A percentile compares a stretch with the other conserved stretches of the same genome.
phyloP scores from a whole-genome alignment of 371 early-diverging fungal species.

The Globomyces sp. region DNA sequence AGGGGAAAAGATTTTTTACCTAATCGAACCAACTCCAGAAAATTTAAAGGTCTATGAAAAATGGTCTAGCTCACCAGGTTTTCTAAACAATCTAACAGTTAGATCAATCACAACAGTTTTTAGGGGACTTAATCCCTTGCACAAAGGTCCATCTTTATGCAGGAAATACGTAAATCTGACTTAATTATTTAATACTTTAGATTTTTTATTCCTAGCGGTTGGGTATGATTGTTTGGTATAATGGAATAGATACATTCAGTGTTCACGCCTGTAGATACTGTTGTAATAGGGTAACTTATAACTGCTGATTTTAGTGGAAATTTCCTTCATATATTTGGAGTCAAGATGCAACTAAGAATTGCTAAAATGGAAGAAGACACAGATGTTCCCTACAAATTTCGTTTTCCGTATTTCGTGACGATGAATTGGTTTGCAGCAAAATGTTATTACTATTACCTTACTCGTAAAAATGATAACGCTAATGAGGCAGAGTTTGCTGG shows the following conservation, averaged over 20 bases:
- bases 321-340: slow-evolving; percentile 76
- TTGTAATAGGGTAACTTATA: slow-evolving; percentile 65
- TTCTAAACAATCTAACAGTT: slow-evolving; percentile 63
- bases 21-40: slow-evolving; percentile 76
- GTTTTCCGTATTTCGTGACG: slow-evolving; percentile 79
- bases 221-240: slow-evolving; percentile 41
- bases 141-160: slow-evolving; percentile 62
- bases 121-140: too few relatives aligned
- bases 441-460: slow-evolving; percentile 28
- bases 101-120: slow-evolving; percentile 59
- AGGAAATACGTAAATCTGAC: slow-evolving; percentile 62
- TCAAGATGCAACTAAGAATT: slow-evolving; percentile 63
- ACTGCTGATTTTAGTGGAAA: slow-evolving; percentile 61
- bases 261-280: slow-evolving; percentile 77
- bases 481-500: not conserved
- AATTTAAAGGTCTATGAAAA: slow-evolving; percentile 83
- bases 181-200: too few relatives aligned
- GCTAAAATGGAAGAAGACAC: slow-evolving; percentile 76
- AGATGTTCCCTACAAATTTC: slow-evolving; percentile 72
- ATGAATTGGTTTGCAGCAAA: slow-evolving; percentile 72
- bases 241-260: slow-evolving; percentile 80
- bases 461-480: slow-evolving; percentile 11
- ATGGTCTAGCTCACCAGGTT: slow-evolving; percentile 77
- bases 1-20: slow-evolving; percentile 84
- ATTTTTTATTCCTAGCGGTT: slow-evolving; percentile 89